Percentiles rank a stretch among this genome's conserved stretches.
Evolutionary conservation across 2,329 filamentous ascomycete species (phyloP).

Genomic region (Neurospora crassa): DNA sequence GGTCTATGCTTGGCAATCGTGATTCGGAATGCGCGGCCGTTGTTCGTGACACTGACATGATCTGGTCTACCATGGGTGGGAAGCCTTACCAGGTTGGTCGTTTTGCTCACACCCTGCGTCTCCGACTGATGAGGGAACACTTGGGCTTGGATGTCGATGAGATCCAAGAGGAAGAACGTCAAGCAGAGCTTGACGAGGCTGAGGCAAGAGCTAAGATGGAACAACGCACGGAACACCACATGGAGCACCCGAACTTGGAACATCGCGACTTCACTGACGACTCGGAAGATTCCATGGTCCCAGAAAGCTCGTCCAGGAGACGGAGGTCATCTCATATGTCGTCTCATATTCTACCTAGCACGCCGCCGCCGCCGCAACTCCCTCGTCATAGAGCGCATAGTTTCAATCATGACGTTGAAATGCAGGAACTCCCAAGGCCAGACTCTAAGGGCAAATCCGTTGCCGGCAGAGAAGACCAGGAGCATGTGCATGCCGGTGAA

Average conservation of each 20-base stretch:
- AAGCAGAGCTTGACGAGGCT: slow-evolving; percentile 52
- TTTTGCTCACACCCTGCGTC: slow-evolving; percentile 85
- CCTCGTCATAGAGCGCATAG: slow-evolving; percentile 42
- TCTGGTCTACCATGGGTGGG: slow-evolving; percentile 85
- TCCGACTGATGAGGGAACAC: slow-evolving; percentile 94
- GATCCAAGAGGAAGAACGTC: slow-evolving; percentile 69
- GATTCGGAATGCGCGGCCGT: slow-evolving; percentile 90
- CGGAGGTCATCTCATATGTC: slow-evolving; percentile 5
- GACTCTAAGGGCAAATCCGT: slow-evolving; percentile 15
- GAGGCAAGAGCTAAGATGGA: slow-evolving; percentile 51
- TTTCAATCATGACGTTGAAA: slow-evolving; percentile 68
- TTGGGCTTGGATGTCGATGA: slow-evolving; percentile 92
- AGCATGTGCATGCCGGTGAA: slow-evolving; percentile 50
- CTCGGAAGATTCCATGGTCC: slow-evolving; percentile 23
- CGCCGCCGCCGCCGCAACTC: slow-evolving; percentile 5
- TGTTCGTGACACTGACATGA: slow-evolving; percentile 86
- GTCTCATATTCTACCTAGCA: slow-evolving; percentile 2
- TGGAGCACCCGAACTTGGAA: background rate
- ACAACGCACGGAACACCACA: background rate
- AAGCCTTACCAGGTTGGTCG: slow-evolving; percentile 81
- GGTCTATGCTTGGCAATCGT: slow-evolving; percentile 83
- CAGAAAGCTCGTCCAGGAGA: slow-evolving; percentile 11
- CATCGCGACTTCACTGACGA: slow-evolving; percentile 47
- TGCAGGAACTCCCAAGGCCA: slow-evolving; percentile 40
- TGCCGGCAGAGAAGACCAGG: slow-evolving; percentile 22